Percentiles rank a stretch among this genome's conserved stretches.
These are phyloP conservation scores for Trypanosoma grayi DNA, from an alignment of 208 protist species.

Conservation along the genomic window DNA sequence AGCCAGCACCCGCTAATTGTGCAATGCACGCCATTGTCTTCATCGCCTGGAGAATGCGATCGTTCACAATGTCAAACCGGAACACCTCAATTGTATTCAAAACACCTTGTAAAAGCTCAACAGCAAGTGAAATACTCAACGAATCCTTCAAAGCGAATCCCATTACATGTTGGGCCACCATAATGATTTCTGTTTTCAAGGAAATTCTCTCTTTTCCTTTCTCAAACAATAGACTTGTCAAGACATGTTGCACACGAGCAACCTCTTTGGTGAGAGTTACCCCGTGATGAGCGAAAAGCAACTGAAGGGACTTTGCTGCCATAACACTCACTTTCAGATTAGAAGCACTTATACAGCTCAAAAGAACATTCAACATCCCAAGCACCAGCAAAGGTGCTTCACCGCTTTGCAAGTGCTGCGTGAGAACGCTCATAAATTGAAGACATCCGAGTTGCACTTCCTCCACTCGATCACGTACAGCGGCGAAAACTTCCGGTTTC, in stretches of 20 bases:
- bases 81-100: neutral
- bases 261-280: slow-evolving; percentile 6
- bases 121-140: neutral
- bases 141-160: neutral
- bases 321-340: slow-evolving; percentile 14
- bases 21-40: slow-evolving; percentile 10
- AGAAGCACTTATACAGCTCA: slow-evolving; percentile 4
- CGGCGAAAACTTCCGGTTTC: slow-evolving; percentile 7
- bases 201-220: neutral
- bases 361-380: slow-evolving; percentile 21
- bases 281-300: slow-evolving; percentile 13
- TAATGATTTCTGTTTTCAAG: slow-evolving; percentile 4
- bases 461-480: slow-evolving; percentile 36
- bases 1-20: neutral
- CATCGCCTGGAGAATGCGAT: neutral
- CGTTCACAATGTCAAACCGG: neutral
- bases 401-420: slow-evolving; percentile 11
- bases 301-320: slow-evolving; percentile 21
- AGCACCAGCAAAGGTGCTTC: slow-evolving; percentile 16
- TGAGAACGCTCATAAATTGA: slow-evolving; percentile 32
- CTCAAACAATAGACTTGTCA: slow-evolving; percentile 9
- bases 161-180: slow-evolving; percentile 10
- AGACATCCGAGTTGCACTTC: slow-evolving; percentile 49
- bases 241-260: neutral
- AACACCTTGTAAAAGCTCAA: slow-evolving; percentile 4